These are phyloP conservation scores for Magnolia changhungtana DNA, from an alignment of 164 flowering plant genomes.

Conservation along the genomic window DNA sequence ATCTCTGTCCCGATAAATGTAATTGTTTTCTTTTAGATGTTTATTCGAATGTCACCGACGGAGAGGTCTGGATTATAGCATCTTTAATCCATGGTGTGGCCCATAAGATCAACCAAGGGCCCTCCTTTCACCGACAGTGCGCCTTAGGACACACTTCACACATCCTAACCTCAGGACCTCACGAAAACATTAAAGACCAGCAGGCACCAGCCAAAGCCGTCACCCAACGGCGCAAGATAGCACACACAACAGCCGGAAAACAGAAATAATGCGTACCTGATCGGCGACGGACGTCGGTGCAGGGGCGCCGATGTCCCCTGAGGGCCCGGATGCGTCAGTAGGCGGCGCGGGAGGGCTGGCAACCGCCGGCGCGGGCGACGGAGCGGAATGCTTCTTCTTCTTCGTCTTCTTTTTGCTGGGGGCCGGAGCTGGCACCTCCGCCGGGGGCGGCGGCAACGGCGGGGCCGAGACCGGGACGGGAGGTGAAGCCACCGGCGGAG, in stretches of 20 bases:
- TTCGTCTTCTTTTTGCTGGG: constrained; percentile 29
- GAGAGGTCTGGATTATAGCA: background rate
- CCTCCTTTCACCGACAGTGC: too few relatives aligned
- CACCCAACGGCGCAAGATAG: background rate
- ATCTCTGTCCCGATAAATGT: background rate
- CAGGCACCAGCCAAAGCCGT: too few relatives aligned
- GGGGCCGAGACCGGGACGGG: constrained; percentile 23
- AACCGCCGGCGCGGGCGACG: constrained; percentile 20
- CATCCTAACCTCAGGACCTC: too few relatives aligned
- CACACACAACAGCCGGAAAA: background rate
- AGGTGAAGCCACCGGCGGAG: constrained; percentile 24
- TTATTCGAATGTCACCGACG: background rate
- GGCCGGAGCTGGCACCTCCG: constrained; percentile 33
- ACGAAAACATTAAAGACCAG: too few relatives aligned
- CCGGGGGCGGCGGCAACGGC: constrained; percentile 1
- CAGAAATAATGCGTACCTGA: constrained; percentile 19
- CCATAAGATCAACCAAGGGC: background rate
- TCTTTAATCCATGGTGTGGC: background rate
- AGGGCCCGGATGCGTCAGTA: constrained; percentile 31
- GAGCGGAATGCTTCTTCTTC: constrained; percentile 24
- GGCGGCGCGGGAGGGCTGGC: constrained; percentile 42
- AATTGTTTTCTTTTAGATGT: background rate
- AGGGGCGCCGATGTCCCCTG: constrained; percentile 20
- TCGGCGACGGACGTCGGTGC: constrained; percentile 27
- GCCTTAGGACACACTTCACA: too few relatives aligned